Evolutionary conservation across 2,329 filamentous ascomycete species (phyloP).

Genomic region (Fusarium algeriense): DNA sequence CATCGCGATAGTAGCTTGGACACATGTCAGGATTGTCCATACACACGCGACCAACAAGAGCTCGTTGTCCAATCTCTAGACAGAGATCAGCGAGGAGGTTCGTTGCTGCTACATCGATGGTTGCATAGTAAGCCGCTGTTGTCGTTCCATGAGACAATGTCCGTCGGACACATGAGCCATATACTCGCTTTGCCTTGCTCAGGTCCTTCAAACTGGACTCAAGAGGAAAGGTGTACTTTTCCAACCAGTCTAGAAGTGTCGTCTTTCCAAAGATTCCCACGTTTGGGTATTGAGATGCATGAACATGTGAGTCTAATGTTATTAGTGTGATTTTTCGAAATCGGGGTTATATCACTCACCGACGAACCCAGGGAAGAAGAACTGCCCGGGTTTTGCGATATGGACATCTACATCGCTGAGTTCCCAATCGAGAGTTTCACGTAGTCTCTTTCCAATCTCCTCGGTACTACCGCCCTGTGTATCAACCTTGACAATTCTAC

Average conservation of each 20-base stretch:
- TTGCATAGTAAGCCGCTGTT: conserved; percentile 94
- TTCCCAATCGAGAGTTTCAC: conserved; percentile 61
- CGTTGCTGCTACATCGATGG: conserved; percentile 86
- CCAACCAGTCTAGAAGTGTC: conserved; percentile 92
- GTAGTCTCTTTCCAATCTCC: conserved; percentile 50
- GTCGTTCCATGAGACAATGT: conserved; percentile 93
- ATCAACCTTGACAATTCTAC: conserved; percentile 65
- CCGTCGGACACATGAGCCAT: conserved; percentile 80
- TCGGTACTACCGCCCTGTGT: conserved; percentile 50
- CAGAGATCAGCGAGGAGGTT: conserved; percentile 91
- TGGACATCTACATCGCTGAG: conserved; percentile 54
- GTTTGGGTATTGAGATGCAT: conserved; percentile 96
- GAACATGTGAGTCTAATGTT: conserved; percentile 86
- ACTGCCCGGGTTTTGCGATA: conserved; percentile 64
- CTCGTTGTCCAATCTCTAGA: conserved; percentile 82
- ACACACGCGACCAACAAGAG: conserved; percentile 92
- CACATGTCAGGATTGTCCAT: conserved; percentile 80
- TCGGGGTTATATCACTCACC: conserved; percentile 59
- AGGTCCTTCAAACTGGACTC: conserved; percentile 80
- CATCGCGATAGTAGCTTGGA: conserved; percentile 85
- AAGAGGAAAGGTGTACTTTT: conserved; percentile 94
- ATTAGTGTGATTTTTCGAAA: conserved; percentile 17
- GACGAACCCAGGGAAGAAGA: conserved; percentile 88
- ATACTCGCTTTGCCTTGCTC: conserved; percentile 75
- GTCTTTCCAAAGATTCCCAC: conserved; percentile 93